Percentiles rank a stretch among this genome's conserved stretches.
phyloP scores from a whole-genome alignment of 2,329 filamentous ascomycete species.

The Talaromyces sp. region DNA sequence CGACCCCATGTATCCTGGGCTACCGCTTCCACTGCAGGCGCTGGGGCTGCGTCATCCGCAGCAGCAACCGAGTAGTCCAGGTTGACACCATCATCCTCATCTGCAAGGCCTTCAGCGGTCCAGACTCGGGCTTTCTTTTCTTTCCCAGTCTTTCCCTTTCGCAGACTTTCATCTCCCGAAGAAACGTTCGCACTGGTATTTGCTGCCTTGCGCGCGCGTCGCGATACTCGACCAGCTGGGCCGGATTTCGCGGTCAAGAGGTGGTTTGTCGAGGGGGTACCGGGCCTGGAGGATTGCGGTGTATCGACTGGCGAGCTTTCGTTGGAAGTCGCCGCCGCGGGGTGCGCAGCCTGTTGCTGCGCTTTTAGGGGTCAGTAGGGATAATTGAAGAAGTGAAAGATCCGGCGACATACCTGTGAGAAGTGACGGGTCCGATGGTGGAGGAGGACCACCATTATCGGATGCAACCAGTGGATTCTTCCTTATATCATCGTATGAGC shows the following conservation, averaged over 20 bases:
- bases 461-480: conserved; percentile 49
- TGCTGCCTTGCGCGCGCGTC: conserved; percentile 71
- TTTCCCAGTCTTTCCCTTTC: conserved; percentile 53
- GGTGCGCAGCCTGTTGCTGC: conserved; percentile 44
- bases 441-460: conserved; percentile 49
- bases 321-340: conserved; percentile 50
- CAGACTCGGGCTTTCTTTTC: conserved; percentile 87
- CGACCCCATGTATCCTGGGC: conserved; percentile 80
- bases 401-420: conserved; percentile 43
- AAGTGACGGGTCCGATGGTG: conserved; percentile 52
- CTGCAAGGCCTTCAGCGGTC: conserved; percentile 83
- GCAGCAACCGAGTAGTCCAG: conserved; percentile 82
- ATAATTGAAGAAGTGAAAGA: neutral
- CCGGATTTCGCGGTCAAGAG: conserved; percentile 70
- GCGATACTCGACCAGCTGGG: conserved; percentile 72
- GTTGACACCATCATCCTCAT: conserved; percentile 74
- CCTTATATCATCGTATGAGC: conserved; percentile 31
- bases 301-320: conserved; percentile 69
- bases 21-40: conserved; percentile 66
- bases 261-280: conserved; percentile 66
- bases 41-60: conserved; percentile 54
- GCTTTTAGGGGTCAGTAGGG: conserved; percentile 31
- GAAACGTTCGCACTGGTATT: conserved; percentile 53
- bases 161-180: conserved; percentile 76
- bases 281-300: conserved; percentile 73